These are phyloP conservation scores for Saturnispora quitensis DNA, from an alignment of 805 yeast species.

Conservation along the genomic window DNA sequence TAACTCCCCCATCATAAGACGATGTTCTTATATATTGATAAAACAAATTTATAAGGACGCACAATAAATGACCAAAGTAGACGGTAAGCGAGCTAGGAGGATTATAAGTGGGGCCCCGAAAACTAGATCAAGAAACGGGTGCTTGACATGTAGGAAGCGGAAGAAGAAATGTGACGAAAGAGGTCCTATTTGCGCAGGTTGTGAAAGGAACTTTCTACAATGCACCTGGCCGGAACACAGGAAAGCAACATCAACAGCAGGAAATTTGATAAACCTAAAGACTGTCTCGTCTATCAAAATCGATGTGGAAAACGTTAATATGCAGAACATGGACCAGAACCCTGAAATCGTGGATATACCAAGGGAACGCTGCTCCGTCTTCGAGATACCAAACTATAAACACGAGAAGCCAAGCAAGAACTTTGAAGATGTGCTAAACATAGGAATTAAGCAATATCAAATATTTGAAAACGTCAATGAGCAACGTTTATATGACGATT, in stretches of 20 bases:
- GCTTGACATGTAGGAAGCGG: slow-evolving; percentile 30
- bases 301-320: not conserved
- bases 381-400: slow-evolving; percentile 19
- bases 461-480: not conserved
- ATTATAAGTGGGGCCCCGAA: slow-evolving; percentile 10
- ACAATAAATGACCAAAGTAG: not conserved
- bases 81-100: not conserved
- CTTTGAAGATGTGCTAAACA: slow-evolving; percentile 1
- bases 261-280: slow-evolving; percentile 10
- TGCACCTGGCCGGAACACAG: slow-evolving; percentile 28
- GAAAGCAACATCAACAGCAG: slow-evolving; percentile 16
- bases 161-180: slow-evolving; percentile 31
- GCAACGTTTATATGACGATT: slow-evolving; percentile 8
- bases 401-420: slow-evolving; percentile 8
- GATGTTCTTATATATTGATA: not conserved
- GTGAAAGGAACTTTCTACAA: slow-evolving; percentile 26
- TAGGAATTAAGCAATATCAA: not conserved
- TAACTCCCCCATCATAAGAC: not conserved
- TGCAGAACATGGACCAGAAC: not conserved
- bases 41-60: not conserved
- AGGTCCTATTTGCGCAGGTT: slow-evolving; percentile 28
- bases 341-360: slow-evolving; percentile 44
- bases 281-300: not conserved
- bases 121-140: slow-evolving; percentile 27
- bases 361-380: slow-evolving; percentile 20